These are phyloP conservation scores for Paramecium caudatum DNA, from an alignment of 73 alveolate species.

Conservation along the genomic window DNA sequence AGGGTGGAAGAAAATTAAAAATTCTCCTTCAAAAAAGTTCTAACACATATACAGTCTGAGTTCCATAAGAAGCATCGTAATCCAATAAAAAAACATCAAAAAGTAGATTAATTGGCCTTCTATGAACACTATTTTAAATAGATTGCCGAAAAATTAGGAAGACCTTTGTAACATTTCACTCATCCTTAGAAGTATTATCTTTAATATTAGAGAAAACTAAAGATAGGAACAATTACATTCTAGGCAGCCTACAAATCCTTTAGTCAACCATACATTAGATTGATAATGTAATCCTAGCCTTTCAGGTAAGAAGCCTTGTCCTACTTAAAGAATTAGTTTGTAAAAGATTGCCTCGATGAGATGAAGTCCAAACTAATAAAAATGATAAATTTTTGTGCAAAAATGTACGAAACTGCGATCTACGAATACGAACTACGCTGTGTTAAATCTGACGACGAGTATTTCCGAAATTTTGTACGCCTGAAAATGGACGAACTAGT, in stretches of 20 bases:
- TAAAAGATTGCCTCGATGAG: conserved; percentile 14
- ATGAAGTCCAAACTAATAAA: neutral
- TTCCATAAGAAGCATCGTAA: neutral
- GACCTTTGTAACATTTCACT: neutral
- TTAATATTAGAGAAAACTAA: conserved; percentile 39
- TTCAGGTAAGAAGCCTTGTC: conserved; percentile 30
- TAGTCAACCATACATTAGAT: conserved; percentile 27
- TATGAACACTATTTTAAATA: conserved; percentile 7
- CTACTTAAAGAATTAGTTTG: neutral
- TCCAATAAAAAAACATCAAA: neutral
- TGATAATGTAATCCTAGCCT: neutral
- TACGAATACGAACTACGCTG: neutral
- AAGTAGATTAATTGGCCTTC: neutral
- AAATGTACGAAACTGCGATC: conserved; percentile 9
- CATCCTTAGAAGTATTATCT: conserved; percentile 56
- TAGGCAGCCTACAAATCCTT: conserved; percentile 33
- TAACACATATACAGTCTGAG: neutral
- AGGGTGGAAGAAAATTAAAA: conserved; percentile 58
- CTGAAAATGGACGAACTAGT: conserved; percentile 14
- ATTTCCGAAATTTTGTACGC: conserved; percentile 8
- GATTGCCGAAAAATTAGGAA: neutral
- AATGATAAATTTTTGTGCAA: conserved; percentile 3
- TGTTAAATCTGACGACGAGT: conserved; percentile 52
- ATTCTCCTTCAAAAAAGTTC: conserved; percentile 7
- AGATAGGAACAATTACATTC: neutral